A percentile compares a stretch with the other conserved stretches of the same genome.
phyloP scores from a whole-genome alignment of 169 alveolate species.

The Plasmodium cynomolgi region DNA sequence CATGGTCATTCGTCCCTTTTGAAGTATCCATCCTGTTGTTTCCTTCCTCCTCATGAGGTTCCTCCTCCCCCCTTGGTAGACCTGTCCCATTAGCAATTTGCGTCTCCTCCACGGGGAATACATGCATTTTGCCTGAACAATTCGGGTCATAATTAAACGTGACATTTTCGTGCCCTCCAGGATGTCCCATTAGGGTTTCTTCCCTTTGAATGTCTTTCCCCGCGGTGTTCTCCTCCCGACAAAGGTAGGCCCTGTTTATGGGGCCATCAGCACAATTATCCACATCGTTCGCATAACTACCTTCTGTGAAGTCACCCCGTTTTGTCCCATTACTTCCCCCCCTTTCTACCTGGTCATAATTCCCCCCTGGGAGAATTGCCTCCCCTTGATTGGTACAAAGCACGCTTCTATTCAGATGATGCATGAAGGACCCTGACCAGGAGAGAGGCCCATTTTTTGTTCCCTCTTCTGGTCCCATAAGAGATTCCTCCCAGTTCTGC shows the following conservation, averaged over 20 bases:
- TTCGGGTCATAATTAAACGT: not conserved
- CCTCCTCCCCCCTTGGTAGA: not conserved
- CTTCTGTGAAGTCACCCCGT: not conserved
- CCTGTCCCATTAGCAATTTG: not conserved
- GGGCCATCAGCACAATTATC: not conserved
- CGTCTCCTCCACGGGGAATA: not conserved
- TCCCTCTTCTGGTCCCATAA: not conserved
- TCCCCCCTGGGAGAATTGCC: not conserved
- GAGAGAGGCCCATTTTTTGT: not conserved
- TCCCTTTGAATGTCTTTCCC: not conserved
- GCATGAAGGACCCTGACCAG: conserved; percentile 29
- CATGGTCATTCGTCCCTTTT: not conserved
- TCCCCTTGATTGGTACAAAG: not conserved
- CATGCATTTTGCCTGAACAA: not conserved
- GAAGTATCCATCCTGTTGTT: not conserved
- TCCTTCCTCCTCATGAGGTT: not conserved
- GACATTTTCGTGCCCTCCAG: not conserved
- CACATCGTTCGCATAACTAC: not conserved
- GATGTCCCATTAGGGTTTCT: not conserved
- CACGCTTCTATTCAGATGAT: conserved; percentile 17
- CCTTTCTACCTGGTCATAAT: not conserved
- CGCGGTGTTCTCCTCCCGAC: not conserved
- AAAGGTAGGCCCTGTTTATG: not conserved
- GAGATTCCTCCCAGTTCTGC: conserved; percentile 72
- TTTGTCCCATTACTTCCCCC: not conserved